These are phyloP conservation scores for Lactifluus echinatus DNA, from an alignment of 768 basidiomycete genomes.

Conservation along the genomic window DNA sequence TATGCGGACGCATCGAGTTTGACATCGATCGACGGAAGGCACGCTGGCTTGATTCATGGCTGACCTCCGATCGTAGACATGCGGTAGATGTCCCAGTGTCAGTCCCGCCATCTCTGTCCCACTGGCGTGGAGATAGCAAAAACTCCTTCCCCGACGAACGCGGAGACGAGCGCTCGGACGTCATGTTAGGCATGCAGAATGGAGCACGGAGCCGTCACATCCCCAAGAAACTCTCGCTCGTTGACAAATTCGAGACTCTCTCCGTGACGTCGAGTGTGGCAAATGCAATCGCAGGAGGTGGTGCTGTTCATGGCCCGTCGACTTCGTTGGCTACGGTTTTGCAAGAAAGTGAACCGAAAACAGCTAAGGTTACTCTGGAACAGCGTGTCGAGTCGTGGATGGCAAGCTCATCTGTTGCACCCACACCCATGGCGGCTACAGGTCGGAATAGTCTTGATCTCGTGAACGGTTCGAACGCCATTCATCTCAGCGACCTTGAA, in stretches of 20 bases:
- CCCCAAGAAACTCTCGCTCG: conserved; percentile 59
- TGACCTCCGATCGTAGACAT: conserved; percentile 38
- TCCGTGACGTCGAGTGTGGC: conserved; percentile 29
- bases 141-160: conserved; percentile 38
- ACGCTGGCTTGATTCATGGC: conserved; percentile 71
- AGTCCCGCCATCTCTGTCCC: conserved; percentile 38
- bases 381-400: conserved; percentile 60
- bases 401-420: conserved; percentile 42
- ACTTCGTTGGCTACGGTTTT: conserved; percentile 49
- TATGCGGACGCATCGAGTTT: conserved; percentile 77
- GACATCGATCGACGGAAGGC: conserved; percentile 73
- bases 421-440: conserved; percentile 39
- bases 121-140: conserved; percentile 48
- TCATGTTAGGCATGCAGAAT: neutral
- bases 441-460: conserved; percentile 45
- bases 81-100: conserved; percentile 35
- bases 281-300: conserved; percentile 3
- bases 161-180: conserved; percentile 30
- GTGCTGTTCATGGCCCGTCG: conserved; percentile 12
- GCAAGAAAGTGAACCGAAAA: conserved; percentile 51
- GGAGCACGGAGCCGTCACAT: conserved; percentile 38
- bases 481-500: conserved; percentile 26
- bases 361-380: conserved; percentile 45
- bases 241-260: conserved; percentile 49
- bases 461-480: conserved; percentile 40